These are phyloP conservation scores for Blastocystis sp. DNA, from an alignment of 352 stramenopile genomes.

Conservation along the genomic window DNA sequence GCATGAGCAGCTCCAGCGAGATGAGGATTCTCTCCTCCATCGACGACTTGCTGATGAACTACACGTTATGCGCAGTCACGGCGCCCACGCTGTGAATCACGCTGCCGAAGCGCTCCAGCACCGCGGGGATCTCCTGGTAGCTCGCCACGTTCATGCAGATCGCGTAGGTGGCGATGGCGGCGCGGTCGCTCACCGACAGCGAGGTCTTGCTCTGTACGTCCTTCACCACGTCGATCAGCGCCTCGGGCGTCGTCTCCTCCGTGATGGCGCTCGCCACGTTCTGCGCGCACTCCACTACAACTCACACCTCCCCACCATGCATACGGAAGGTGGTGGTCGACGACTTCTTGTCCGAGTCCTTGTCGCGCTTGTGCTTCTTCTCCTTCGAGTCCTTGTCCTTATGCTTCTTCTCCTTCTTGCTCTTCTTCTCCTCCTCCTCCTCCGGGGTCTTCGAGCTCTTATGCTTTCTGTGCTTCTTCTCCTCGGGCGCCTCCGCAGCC, in stretches of 20 bases:
- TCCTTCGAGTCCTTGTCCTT: conserved; percentile 85
- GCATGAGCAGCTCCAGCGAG: conserved; percentile 75
- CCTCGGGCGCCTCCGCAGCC: conserved; percentile 77
- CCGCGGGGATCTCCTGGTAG: conserved; percentile 83
- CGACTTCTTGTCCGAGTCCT: conserved; percentile 83
- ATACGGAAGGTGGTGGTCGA: conserved; percentile 46
- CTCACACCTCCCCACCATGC: conserved; percentile 78
- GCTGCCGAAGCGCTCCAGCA: conserved; percentile 83
- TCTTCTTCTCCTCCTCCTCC: conserved; percentile 82
- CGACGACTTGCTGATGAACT: conserved; percentile 80
- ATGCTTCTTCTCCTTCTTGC: conserved; percentile 80
- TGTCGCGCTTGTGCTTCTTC: conserved; percentile 83
- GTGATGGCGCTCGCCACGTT: conserved; percentile 84
- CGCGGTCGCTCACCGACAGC: conserved; percentile 82
- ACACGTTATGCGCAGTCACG: conserved; percentile 81
- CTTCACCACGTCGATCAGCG: conserved; percentile 84
- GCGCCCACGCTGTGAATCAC: conserved; percentile 81
- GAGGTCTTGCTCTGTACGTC: conserved; percentile 84
- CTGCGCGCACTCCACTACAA: conserved; percentile 82
- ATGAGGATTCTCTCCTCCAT: conserved; percentile 53
- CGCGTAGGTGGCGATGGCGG: conserved; percentile 85
- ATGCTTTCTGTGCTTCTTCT: conserved; percentile 81
- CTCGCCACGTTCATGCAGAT: conserved; percentile 81
- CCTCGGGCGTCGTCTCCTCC: conserved; percentile 81
- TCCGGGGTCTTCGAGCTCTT: conserved; percentile 80